Evolutionary conservation across 768 basidiomycete genomes (phyloP).

Genomic region (Trametes villosa): DNA sequence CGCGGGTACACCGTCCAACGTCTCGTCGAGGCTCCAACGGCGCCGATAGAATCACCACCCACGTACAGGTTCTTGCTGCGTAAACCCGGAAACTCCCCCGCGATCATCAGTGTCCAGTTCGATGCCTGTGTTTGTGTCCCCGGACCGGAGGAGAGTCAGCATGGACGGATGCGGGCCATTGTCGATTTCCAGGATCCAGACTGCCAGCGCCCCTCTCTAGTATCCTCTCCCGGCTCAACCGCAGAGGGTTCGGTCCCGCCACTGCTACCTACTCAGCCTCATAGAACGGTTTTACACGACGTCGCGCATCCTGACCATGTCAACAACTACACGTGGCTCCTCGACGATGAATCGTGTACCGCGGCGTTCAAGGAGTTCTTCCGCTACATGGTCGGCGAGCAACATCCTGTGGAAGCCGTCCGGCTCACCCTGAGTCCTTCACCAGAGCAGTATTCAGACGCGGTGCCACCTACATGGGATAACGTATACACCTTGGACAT

Average conservation of each 20-base stretch:
- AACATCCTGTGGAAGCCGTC: not conserved
- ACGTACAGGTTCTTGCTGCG: not conserved
- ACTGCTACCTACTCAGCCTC: not conserved
- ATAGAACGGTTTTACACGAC: not conserved
- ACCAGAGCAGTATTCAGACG: not conserved
- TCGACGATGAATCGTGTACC: not conserved
- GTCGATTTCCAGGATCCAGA: not conserved
- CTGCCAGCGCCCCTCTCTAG: not conserved
- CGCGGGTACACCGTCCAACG: not conserved
- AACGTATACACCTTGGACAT: not conserved
- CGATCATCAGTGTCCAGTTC: not conserved
- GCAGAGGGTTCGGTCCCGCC: not conserved
- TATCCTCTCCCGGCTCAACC: not conserved
- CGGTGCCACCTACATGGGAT: not conserved
- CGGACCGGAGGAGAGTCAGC: not conserved
- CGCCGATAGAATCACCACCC: not conserved
- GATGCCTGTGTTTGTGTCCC: not conserved
- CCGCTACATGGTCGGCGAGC: not conserved
- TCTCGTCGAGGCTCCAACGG: not conserved
- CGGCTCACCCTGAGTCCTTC: slow-evolving; percentile 1
- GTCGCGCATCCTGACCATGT: not conserved
- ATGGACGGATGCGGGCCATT: not conserved
- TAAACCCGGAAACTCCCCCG: not conserved
- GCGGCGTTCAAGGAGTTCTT: not conserved
- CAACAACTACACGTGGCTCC: not conserved